Conservation (phyloP, 257 asterid genomes). For the Nicotiana tomentosiformis region DNA sequence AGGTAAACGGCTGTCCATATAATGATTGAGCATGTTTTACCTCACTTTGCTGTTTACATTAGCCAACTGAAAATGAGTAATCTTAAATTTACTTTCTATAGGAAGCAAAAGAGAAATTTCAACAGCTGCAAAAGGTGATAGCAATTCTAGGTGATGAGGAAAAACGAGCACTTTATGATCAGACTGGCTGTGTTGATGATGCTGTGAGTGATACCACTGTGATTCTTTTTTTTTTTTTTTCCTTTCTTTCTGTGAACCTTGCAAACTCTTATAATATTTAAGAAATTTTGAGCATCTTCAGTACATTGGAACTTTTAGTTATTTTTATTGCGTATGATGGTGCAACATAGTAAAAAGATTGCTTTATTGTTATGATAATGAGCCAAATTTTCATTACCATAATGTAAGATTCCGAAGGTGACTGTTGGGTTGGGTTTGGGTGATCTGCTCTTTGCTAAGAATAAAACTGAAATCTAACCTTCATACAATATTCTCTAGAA, state of each 20-base stretch:
- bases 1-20: conserved; percentile 31
- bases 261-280: neutral
- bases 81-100: conserved; percentile 16
- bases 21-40: neutral
- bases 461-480: neutral
- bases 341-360: neutral
- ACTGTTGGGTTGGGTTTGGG: neutral
- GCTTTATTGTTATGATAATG: neutral
- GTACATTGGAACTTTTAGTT: neutral
- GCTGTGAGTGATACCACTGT: conserved; percentile 49
- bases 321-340: neutral
- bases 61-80: neutral
- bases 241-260: neutral
- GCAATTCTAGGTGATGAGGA: conserved; percentile 88
- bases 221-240: neutral
- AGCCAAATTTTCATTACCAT: neutral
- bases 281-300: neutral
- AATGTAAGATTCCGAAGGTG: neutral
- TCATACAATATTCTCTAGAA: neutral
- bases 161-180: conserved; percentile 88
- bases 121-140: conserved; percentile 90
- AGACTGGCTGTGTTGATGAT: conserved; percentile 96
- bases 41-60: neutral
- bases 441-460: neutral
- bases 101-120: conserved; percentile 97